Percentiles rank a stretch among this genome's conserved stretches.
Evolutionary conservation across 2,329 filamentous ascomycete genomes (phyloP).

Genomic region (Neopestalotiopsis sp.): DNA sequence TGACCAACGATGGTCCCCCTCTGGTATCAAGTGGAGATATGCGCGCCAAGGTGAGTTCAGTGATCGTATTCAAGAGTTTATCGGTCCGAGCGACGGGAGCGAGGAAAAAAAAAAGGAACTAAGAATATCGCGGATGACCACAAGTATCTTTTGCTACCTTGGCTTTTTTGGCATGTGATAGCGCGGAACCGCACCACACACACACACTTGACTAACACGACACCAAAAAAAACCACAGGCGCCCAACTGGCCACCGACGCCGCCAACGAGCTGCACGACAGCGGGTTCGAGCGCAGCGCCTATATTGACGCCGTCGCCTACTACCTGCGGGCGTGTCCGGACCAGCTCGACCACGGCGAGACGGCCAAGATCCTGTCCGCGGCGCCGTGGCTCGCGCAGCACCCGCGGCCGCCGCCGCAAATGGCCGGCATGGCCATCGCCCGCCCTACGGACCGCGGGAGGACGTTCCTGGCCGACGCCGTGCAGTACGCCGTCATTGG

Average conservation of each 20-base stretch:
- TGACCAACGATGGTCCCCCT: constrained; percentile 19
- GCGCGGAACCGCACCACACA: neutral
- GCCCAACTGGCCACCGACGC: constrained; percentile 20
- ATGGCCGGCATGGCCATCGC: constrained; percentile 19
- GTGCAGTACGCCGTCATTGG: constrained; percentile 63
- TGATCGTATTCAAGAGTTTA: neutral
- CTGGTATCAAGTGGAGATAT: constrained; percentile 24
- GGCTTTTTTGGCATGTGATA: constrained; percentile 14
- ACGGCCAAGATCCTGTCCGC: constrained; percentile 21
- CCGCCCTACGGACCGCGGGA: constrained; percentile 27
- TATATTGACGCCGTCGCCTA: constrained; percentile 25
- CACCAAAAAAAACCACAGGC: constrained; percentile 7
- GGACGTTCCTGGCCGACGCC: constrained; percentile 63
- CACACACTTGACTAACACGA: neutral
- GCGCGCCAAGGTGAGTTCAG: constrained; percentile 22
- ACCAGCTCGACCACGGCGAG: constrained; percentile 19
- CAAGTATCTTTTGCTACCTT: neutral
- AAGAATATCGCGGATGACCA: neutral
- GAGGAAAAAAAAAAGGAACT: neutral
- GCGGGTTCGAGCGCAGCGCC: constrained; percentile 20
- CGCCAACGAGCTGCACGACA: constrained; percentile 20
- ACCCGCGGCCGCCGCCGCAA: constrained; percentile 1
- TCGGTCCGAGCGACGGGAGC: neutral
- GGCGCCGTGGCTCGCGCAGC: constrained; percentile 20
- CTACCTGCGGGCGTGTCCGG: constrained; percentile 21